Evolutionary conservation across 192 early-diverging fungal genomes (phyloP).

Genomic region (Coemansia sp.): DNA sequence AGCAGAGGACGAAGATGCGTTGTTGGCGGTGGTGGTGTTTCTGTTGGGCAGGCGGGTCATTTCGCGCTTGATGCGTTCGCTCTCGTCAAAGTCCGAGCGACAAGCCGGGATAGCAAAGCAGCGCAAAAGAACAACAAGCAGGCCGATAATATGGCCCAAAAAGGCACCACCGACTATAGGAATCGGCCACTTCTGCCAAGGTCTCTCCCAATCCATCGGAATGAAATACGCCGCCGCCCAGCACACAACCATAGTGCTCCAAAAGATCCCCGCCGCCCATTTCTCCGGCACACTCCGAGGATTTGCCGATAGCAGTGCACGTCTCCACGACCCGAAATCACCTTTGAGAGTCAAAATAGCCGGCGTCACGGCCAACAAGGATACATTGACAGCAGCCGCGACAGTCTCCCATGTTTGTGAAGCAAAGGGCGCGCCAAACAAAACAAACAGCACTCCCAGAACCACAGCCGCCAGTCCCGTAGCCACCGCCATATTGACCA

Average conservation of each 20-base stretch:
- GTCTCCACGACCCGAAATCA: conserved; percentile 10
- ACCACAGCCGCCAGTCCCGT: conserved; percentile 8
- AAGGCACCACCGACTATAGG: conserved; percentile 42
- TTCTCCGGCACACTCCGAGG: conserved; percentile 29
- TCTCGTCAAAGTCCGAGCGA: conserved; percentile 22
- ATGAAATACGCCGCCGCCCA: conserved; percentile 43
- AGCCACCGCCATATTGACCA: conserved; percentile 4
- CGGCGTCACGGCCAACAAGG: conserved; percentile 40
- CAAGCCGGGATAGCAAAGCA: conserved; percentile 36
- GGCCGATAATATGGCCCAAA: conserved; percentile 31
- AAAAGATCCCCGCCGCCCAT: conserved; percentile 48
- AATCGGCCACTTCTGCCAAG: conserved; percentile 50
- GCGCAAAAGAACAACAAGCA: conserved; percentile 34
- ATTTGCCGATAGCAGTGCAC: conserved; percentile 18
- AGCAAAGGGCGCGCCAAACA: conserved; percentile 40
- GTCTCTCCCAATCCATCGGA: conserved; percentile 51
- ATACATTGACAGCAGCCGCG: conserved; percentile 29
- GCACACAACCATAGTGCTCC: conserved; percentile 25
- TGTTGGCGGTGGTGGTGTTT: not conserved
- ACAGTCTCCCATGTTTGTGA: conserved; percentile 31
- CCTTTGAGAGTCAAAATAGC: conserved; percentile 31
- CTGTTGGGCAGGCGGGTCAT: conserved; percentile 3
- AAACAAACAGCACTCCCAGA: conserved; percentile 11
- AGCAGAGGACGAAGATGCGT: too few relatives aligned
- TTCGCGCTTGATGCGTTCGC: conserved; percentile 10